Evolutionary conservation across 768 basidiomycete species (phyloP).

Genomic region (Sarcomyxa edulis): DNA sequence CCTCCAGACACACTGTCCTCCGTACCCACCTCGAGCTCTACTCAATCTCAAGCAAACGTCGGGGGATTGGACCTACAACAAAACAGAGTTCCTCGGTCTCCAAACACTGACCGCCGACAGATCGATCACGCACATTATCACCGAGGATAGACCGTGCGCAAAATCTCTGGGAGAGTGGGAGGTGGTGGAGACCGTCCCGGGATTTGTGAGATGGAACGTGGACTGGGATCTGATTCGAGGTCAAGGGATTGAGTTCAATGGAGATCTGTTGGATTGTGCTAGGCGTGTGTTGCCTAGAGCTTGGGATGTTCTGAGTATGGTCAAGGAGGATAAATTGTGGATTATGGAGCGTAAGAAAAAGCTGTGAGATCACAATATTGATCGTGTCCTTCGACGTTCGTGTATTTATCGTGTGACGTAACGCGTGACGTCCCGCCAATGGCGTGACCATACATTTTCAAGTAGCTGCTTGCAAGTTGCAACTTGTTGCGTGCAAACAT

Average conservation of each 20-base stretch:
- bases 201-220: conserved; percentile 37
- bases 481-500: too few species aligned
- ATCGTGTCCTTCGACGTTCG: too few species aligned
- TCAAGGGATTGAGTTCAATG: conserved; percentile 1
- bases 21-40: conserved; percentile 29
- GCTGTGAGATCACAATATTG: too few species aligned
- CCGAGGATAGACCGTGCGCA: conserved; percentile 35
- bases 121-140: conserved; percentile 57
- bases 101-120: conserved; percentile 30
- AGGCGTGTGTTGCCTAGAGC: conserved; percentile 19
- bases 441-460: too few species aligned
- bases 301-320: conserved; percentile 27
- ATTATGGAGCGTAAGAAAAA: conserved; percentile 46
- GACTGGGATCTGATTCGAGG: conserved; percentile 20
- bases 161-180: conserved; percentile 30
- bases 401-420: too few species aligned
- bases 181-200: conserved; percentile 34
- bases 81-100: conserved; percentile 62
- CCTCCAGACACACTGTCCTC: conserved; percentile 60
- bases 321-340: conserved; percentile 39
- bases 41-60: conserved; percentile 8
- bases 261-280: conserved; percentile 5
- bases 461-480: too few species aligned
- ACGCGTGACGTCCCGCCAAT: too few species aligned
- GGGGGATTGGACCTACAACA: conserved; percentile 67